These are phyloP conservation scores for Xylaria sp. DNA, from an alignment of 2,329 filamentous ascomycete species.

Conservation along the genomic window DNA sequence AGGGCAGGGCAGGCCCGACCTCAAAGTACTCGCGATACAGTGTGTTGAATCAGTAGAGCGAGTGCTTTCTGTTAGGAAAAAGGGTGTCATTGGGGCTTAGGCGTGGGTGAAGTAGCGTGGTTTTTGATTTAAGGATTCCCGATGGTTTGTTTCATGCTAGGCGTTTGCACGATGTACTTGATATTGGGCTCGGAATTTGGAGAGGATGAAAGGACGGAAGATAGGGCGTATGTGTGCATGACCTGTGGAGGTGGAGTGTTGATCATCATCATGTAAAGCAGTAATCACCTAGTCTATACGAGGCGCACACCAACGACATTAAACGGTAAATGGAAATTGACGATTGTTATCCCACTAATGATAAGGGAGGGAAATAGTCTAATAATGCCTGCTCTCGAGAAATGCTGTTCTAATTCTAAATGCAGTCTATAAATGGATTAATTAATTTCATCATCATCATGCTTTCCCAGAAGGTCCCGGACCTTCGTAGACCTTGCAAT, in stretches of 20 bases:
- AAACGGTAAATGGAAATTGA: slow-evolving; percentile 1
- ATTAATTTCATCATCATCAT: slow-evolving; percentile 10
- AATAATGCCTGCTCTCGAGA: background rate
- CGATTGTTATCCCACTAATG: background rate
- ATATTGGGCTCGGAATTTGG: slow-evolving; percentile 18
- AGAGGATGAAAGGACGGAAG: slow-evolving; percentile 24
- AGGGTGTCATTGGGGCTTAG: background rate
- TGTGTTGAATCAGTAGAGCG: slow-evolving; percentile 42
- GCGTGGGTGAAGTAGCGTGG: background rate
- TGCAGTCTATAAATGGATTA: slow-evolving; percentile 10
- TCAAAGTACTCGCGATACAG: slow-evolving; percentile 46
- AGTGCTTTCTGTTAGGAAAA: slow-evolving; percentile 6
- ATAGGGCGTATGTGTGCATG: slow-evolving; percentile 9
- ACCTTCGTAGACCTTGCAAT: slow-evolving; percentile 2
- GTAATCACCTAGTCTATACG: background rate
- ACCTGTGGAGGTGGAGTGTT: background rate
- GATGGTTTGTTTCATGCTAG: slow-evolving; percentile 17
- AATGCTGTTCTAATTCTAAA: slow-evolving; percentile 1
- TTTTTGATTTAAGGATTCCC: slow-evolving; percentile 31
- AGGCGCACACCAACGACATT: background rate
- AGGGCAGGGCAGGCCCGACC: slow-evolving; percentile 65
- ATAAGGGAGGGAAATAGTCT: slow-evolving; percentile 1
- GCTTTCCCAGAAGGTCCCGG: background rate
- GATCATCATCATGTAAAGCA: slow-evolving; percentile 3
- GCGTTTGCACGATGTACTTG: slow-evolving; percentile 27